These are phyloP conservation scores for Cucurbita ficifolia DNA, from an alignment of 306 rosid genomes.

Conservation along the genomic window DNA sequence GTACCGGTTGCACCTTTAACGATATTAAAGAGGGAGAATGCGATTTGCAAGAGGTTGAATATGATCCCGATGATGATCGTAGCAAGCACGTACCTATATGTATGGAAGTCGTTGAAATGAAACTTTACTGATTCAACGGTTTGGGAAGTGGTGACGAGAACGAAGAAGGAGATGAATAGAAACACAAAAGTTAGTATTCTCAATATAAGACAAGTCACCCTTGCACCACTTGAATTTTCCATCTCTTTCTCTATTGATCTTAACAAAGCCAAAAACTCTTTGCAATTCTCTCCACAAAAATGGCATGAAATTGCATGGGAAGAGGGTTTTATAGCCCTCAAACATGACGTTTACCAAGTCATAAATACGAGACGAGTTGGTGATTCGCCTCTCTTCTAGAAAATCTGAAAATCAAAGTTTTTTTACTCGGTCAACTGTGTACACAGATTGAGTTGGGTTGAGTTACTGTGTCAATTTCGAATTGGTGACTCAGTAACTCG, in stretches of 20 bases:
- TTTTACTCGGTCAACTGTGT: no score
- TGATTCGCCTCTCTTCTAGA: no score
- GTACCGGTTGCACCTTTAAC: conserved; percentile 11
- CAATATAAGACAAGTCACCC: conserved; percentile 21
- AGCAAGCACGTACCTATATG: background rate
- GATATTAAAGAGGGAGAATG: conserved; percentile 18
- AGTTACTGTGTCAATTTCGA: no score
- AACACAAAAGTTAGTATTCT: conserved; percentile 32
- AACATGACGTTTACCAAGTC: background rate
- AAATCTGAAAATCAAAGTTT: no score
- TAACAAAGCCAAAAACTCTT: background rate
- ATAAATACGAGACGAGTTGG: background rate
- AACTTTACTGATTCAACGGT: background rate
- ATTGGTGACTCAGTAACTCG: no score
- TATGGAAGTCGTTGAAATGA: background rate
- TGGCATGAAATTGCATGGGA: background rate
- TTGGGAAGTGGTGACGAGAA: conserved; percentile 15
- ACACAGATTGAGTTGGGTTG: no score
- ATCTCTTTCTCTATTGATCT: background rate
- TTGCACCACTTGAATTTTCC: conserved; percentile 24
- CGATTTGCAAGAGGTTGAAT: conserved; percentile 34
- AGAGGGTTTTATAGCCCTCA: background rate
- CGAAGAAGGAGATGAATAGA: conserved; percentile 30
- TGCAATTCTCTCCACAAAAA: background rate
- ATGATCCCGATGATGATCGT: conserved; percentile 33